phyloP scores from a whole-genome alignment of 805 yeast species.

The Saturnispora mendoncae region DNA sequence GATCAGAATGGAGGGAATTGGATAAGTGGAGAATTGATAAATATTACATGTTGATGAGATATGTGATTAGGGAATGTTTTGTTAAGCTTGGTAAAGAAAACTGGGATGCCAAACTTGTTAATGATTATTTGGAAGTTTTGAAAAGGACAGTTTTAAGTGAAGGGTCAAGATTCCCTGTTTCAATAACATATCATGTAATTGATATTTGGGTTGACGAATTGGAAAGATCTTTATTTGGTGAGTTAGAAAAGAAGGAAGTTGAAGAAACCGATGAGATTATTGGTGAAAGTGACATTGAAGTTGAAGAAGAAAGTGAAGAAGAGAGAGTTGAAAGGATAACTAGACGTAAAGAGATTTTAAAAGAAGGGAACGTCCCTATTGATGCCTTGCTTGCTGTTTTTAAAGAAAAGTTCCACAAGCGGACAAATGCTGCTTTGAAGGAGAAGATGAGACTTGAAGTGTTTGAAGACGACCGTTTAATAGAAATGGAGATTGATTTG shows the following conservation, averaged over 20 bases:
- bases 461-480: constrained; percentile 52
- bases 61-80: constrained; percentile 59
- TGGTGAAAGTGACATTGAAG: constrained; percentile 32
- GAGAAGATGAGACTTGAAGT: constrained; percentile 58
- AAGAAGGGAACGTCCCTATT: constrained; percentile 39
- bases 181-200: constrained; percentile 74
- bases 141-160: constrained; percentile 37
- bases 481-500: constrained; percentile 50
- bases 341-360: constrained; percentile 16
- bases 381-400: constrained; percentile 52
- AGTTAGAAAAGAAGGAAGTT: constrained; percentile 37
- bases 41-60: constrained; percentile 70
- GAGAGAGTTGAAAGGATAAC: constrained; percentile 13
- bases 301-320: constrained; percentile 9
- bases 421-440: constrained; percentile 54
- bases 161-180: constrained; percentile 53
- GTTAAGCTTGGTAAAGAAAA: constrained; percentile 41
- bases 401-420: constrained; percentile 37
- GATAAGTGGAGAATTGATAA: constrained; percentile 88
- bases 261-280: constrained; percentile 34
- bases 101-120: constrained; percentile 47
- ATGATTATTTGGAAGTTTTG: constrained; percentile 34
- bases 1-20: constrained; percentile 73
- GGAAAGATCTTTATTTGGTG: constrained; percentile 52
- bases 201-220: constrained; percentile 83